Evolutionary conservation across 805 yeast species (phyloP).

Genomic region (Candida boidinii): DNA sequence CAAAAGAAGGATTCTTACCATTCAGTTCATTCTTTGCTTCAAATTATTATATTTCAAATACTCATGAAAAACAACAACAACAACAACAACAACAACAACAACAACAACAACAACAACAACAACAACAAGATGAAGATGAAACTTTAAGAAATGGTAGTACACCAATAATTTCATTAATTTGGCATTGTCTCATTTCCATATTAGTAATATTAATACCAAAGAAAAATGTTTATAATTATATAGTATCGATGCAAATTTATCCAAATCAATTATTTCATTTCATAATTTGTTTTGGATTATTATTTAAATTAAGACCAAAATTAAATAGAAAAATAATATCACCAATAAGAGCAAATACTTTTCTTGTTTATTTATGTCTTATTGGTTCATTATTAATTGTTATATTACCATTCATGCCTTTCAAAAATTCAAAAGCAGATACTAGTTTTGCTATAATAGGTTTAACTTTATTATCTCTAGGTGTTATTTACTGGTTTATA

Average conservation of each 20-base stretch:
- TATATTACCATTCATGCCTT: conserved; percentile 41
- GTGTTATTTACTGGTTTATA: conserved; percentile 15
- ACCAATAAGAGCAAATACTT: conserved; percentile 15
- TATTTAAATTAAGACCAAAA: conserved; percentile 13
- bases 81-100: too few species aligned
- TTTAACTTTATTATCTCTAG: conserved; percentile 9
- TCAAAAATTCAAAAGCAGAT: conserved; percentile 3
- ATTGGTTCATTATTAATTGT: conserved; percentile 38
- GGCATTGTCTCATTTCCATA: conserved; percentile 15
- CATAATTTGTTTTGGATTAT: conserved; percentile 14
- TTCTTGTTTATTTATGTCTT: conserved; percentile 30
- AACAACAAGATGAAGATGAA: too few species aligned
- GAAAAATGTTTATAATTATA: conserved; percentile 25
- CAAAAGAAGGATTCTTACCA: conserved; percentile 40
- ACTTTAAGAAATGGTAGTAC: too few species aligned
- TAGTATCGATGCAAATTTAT: conserved; percentile 37
- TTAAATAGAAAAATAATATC: conserved; percentile 15
- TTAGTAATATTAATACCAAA: conserved; percentile 13
- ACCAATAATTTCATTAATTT: conserved; percentile 31
- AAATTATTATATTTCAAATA: too few species aligned
- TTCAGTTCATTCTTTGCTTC: conserved; percentile 33
- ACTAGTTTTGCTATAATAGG: conserved; percentile 18
- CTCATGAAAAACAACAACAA: too few species aligned
- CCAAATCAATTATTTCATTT: conserved; percentile 33
- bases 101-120: too few species aligned